Evolutionary conservation across 139 green algal species (phyloP), one percentile per base, ranked within the genome.

Genomic region (Bryopsis sp.): DNA sequence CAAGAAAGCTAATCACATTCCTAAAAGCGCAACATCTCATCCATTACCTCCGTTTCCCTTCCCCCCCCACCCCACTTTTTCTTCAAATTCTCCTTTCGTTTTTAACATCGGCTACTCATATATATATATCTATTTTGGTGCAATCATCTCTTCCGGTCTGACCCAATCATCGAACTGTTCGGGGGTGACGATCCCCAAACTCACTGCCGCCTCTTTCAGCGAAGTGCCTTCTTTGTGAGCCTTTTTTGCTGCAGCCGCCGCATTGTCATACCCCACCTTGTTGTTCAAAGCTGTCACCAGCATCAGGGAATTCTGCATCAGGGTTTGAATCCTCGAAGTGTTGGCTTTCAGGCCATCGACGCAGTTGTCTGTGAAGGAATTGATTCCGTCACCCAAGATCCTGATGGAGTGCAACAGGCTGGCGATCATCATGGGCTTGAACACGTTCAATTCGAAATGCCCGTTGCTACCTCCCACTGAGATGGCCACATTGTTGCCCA

Each of bases 361-460:
- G 47, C 86, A 92, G 64, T 94, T 86, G 28, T 84, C 58, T 0
- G 82, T 79, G 80, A 99, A 97, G 15, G 81, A 91, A 2, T 72
- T 69, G 2, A 70, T 62, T 0, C 86, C 87, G 67, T 98, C 93
- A 22, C 71, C 86, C 36, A 98, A 78, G 33, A 98, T 75, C 33
- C 79, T 67, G 50, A 70, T 38, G 7, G 62, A 76, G 47, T 83
- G 78, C 63, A 91, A 77, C 64, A 91, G 72, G 22, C 76, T 72
- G 47, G 69, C 67, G 7, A 88, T 76, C 48, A 95, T 85, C 79
- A 94, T 85, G 26, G 89, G 93, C 80, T 98, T 98, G 84, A 88
- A 95, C 37, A 96, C 87, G 72, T 98, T 98, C 43, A 98, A 83
- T 79, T 98, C 89, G 82, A 97, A 96, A 67, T 96, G 89, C 24